These are phyloP conservation scores for Calocera viscosa DNA, from an alignment of 768 basidiomycete genomes.

Conservation along the genomic window DNA sequence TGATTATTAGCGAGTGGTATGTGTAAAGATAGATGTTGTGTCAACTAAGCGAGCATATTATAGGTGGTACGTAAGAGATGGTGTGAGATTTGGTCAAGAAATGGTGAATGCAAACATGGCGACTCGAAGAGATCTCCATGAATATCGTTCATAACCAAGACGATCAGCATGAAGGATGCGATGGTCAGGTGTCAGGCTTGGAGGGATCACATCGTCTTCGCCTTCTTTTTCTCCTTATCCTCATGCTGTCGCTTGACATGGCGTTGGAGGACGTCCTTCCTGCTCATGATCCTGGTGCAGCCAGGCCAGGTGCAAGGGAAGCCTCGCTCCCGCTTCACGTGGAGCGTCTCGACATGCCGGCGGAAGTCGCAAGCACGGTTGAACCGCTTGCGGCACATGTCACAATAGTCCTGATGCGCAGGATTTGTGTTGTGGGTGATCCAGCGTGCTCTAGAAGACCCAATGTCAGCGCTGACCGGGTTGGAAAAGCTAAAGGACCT, in stretches of 20 bases:
- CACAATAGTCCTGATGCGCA: not conserved
- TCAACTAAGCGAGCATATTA: constrained; percentile 1
- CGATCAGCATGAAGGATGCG: not conserved
- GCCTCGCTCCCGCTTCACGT: not conserved
- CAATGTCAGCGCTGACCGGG: not conserved
- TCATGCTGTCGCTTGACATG: not conserved
- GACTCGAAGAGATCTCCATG: not conserved
- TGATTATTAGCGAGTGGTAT: not conserved
- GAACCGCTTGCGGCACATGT: not conserved
- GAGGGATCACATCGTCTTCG: not conserved
- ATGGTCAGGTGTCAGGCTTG: not conserved
- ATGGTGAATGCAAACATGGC: not conserved
- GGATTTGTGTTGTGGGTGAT: not conserved
- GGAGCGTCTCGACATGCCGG: constrained; percentile 2
- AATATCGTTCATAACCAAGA: not conserved
- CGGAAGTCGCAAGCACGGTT: not conserved
- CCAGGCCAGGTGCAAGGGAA: constrained; percentile 2
- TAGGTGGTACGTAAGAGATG: not conserved
- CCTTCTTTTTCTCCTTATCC: not conserved
- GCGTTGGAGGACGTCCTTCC: constrained; percentile 5
- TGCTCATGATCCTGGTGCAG: not conserved
- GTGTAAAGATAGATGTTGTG: not conserved
- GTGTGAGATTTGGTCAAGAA: not conserved
- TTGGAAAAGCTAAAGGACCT: not conserved
- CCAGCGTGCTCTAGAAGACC: not conserved